Percentiles rank a stretch among this genome's conserved stretches.
Evolutionary conservation across 2,329 filamentous ascomycete species (phyloP).

Genomic region (Clonostachys chloroleuca): DNA sequence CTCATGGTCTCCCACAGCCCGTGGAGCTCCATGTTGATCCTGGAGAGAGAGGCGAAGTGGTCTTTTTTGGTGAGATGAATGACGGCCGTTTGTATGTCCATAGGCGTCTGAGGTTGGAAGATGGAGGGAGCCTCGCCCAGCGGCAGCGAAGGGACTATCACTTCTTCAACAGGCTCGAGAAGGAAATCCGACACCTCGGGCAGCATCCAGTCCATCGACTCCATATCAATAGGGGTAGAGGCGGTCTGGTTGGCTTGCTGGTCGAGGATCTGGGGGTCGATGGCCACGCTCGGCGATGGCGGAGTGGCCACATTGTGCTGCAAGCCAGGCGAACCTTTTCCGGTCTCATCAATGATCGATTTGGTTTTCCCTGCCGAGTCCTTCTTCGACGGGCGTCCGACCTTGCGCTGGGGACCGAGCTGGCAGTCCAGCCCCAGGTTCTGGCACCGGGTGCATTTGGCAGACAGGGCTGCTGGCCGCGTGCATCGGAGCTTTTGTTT

Average conservation of each 20-base stretch:
- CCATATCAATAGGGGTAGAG: background rate
- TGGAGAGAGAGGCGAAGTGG: background rate
- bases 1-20: background rate
- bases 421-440: slow-evolving; percentile 18
- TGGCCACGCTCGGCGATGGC: background rate
- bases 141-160: background rate
- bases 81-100: background rate
- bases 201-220: background rate
- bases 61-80: background rate
- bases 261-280: background rate
- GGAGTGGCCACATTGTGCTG: background rate
- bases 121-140: background rate
- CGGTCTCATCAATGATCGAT: background rate
- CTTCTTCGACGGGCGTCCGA: slow-evolving; percentile 19
- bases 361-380: slow-evolving; percentile 6
- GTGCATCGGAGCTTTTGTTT: slow-evolving; percentile 23
- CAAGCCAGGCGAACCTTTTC: background rate
- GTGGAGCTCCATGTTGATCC: background rate
- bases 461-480: slow-evolving; percentile 10
- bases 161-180: background rate
- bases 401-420: slow-evolving; percentile 18
- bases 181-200: background rate
- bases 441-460: slow-evolving; percentile 16
- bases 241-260: background rate
- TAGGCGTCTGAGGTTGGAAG: background rate